phyloP scores from a whole-genome alignment of 108 stramenopile species.

The Nitzschia palea region DNA sequence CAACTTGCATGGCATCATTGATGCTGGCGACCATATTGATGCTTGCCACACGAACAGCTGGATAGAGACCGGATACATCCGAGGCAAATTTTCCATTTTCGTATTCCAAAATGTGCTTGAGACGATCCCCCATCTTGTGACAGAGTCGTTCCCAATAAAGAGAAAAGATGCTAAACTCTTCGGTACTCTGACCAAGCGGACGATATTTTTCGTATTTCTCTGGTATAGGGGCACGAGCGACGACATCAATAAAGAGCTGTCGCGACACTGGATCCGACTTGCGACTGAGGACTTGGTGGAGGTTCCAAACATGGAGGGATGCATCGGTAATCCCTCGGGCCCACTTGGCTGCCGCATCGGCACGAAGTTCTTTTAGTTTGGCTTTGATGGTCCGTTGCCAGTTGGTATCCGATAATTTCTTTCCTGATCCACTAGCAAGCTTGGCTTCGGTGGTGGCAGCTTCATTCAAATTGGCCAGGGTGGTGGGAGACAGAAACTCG shows the following conservation, averaged over 20 bases:
- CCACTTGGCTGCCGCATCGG: conserved; percentile 61
- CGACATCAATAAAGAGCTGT: conserved; percentile 75
- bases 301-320: conserved; percentile 66
- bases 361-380: conserved; percentile 65
- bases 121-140: conserved; percentile 52
- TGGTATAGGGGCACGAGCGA: conserved; percentile 53
- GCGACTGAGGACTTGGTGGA: conserved; percentile 73
- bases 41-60: conserved; percentile 66
- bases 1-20: conserved; percentile 70
- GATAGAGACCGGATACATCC: conserved; percentile 79
- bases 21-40: conserved; percentile 73
- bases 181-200: conserved; percentile 26
- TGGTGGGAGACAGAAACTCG: conserved; percentile 46
- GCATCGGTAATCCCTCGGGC: conserved; percentile 55
- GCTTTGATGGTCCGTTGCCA: conserved; percentile 49
- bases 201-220: conserved; percentile 17
- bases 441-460: conserved; percentile 47
- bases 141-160: conserved; percentile 80
- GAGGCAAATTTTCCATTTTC: conserved; percentile 57
- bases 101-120: conserved; percentile 62
- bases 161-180: conserved; percentile 56
- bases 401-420: conserved; percentile 55
- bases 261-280: conserved; percentile 77
- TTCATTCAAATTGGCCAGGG: conserved; percentile 40
- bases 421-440: conserved; percentile 41